Base-by-base conservation (phyloP, 116 monocot genomes). In the Phalaenopsis hybrid region DNA sequence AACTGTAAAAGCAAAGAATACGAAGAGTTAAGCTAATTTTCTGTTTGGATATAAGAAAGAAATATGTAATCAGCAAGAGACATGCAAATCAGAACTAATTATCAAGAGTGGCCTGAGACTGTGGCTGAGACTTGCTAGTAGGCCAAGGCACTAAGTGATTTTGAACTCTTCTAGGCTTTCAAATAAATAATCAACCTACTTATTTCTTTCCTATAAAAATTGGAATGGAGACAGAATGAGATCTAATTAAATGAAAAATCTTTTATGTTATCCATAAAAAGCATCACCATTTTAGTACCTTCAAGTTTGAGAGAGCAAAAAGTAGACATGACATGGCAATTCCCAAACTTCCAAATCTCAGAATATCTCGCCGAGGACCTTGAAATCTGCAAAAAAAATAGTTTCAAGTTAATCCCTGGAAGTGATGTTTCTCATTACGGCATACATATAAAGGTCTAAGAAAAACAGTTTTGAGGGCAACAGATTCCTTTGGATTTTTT, bases 261-360 rank as follows among this genome's bases (percentile, higher is more conserved):
- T 34, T 20, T 70, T 33, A 50, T 50, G 50, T 23, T 70, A 1
- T 31, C 25, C 31, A 70, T 34, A 34, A 11, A 10, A 70, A 70
- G 34, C 31, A 76, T 23, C 28, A 37, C 55, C 18, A 33, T 21
- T 2, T 57, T 41, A 43, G 59, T 31, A 31, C 31, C 98, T 99
- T 99, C 95, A 90, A 88, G 82, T 99, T 99, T 49, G 86, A 85
- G 76, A 93, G 44, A 46, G 92, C 84, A 82, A 91, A 90, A 74
- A 89, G 10, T 20, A 99, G 82, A 88, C 92, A 99, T 78, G 93
- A 92, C 80, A 99, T 43, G 81, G 99, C 90, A 80, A 99, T 81
- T 78, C 95, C 95, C 83, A 99, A 81, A 86, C 99, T 99, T 89
- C 95, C 99, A 88, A 87, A 99, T 99, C 87, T 91, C 81, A 95